phyloP scores from a whole-genome alignment of 257 asterid species.

The Anisodus tanguticus region DNA sequence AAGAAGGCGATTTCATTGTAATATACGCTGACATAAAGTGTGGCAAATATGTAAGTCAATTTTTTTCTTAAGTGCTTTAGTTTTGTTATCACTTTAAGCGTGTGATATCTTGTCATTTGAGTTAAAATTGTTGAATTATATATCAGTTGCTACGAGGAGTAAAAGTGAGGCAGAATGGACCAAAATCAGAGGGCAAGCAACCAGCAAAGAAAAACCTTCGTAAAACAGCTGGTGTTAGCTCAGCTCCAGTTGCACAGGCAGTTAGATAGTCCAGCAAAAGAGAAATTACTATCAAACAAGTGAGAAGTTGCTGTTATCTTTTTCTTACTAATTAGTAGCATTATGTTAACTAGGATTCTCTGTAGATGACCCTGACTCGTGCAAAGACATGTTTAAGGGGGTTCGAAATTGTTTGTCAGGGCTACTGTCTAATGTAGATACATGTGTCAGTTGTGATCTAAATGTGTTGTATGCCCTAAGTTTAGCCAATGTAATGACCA shows the following conservation, averaged over 20 bases:
- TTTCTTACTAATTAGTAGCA: not conserved
- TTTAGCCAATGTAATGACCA: not conserved
- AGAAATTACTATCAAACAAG: not conserved
- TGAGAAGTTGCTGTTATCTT: not conserved
- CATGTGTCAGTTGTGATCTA: not conserved
- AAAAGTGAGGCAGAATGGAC: constrained; percentile 35
- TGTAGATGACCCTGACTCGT: not conserved
- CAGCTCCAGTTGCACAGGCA: constrained; percentile 44
- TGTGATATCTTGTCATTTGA: not conserved
- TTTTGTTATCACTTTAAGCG: not conserved
- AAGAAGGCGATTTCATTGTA: constrained; percentile 55
- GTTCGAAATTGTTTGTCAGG: not conserved
- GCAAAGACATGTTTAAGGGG: not conserved
- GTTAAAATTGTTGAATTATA: not conserved
- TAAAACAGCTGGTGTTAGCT: constrained; percentile 45
- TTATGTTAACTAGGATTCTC: not conserved
- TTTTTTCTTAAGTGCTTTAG: not conserved
- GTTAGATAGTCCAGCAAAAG: constrained; percentile 4
- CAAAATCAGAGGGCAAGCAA: constrained; percentile 61
- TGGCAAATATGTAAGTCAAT: constrained; percentile 61
- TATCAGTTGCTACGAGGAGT: constrained; percentile 38
- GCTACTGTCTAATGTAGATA: not conserved
- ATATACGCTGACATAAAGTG: constrained; percentile 48
- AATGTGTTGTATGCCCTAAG: not conserved
- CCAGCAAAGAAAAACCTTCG: constrained; percentile 64